Evolutionary conservation across 345 rosid genomes (phyloP).

Genomic region (Salix brachista): DNA sequence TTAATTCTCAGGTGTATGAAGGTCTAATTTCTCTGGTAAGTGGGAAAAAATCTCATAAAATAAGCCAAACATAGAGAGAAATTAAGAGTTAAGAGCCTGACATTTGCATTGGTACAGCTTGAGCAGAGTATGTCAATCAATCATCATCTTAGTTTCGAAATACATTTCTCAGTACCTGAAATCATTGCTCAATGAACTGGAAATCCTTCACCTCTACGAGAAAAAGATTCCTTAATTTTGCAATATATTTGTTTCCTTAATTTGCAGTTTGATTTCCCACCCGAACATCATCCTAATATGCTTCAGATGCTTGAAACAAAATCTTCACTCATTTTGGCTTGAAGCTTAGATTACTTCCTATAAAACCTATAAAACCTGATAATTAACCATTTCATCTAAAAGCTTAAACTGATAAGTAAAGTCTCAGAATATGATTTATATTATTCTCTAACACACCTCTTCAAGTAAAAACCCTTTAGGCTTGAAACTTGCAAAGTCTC

Average conservation of each 20-base stretch:
- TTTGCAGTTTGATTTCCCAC: neutral
- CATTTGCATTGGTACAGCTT: neutral
- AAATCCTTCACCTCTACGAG: neutral
- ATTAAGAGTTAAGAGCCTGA: neutral
- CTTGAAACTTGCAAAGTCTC: no score
- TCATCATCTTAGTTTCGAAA: neutral
- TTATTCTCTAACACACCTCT: no score
- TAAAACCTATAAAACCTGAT: no score
- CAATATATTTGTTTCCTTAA: neutral
- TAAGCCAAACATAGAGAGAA: neutral
- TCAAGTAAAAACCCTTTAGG: no score
- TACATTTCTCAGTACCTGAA: neutral
- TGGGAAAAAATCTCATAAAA: neutral
- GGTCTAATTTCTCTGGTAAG: constrained; percentile 49
- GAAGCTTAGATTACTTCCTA: neutral
- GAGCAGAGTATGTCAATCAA: neutral
- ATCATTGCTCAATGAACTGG: neutral
- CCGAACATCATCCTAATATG: neutral
- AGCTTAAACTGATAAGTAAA: no score
- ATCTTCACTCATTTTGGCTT: neutral
- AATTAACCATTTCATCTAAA: no score
- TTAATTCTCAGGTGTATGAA: constrained; percentile 60
- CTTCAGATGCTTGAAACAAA: neutral
- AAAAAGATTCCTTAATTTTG: no score
- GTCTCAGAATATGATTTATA: no score